Base-by-base conservation (phyloP, 129 eudicot species). In the Silybum marianum region DNA sequence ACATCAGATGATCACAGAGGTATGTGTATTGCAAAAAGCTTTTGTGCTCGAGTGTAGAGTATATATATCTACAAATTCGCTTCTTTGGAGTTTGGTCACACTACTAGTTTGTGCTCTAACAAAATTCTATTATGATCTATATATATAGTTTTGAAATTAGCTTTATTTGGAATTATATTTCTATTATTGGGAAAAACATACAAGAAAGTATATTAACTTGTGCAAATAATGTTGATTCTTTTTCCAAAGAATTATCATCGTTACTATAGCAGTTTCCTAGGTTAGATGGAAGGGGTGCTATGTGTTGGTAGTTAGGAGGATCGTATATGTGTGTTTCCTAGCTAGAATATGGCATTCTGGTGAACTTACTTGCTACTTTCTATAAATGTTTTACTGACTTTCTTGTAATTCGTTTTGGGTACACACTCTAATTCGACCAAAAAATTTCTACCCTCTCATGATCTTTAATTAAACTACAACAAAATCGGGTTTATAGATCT, bases 1-100 rank as follows among this genome's bases (percentile, higher is more conserved):
- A 67, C 81, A 80, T 76, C 89, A 90, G 78, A 87, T 88, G 90
- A 85, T 90, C 77, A 74, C 74, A n/a, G 97, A 94, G 95, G 98
- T 94, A 82, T 80, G 84, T 30, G 13, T 18, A n/a, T 30, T 26
- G 16, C 25, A 34, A 66, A 36, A 54, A 34, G 72, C 76, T 82
- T 71, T 12, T 68, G 65, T 63, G 62, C 21, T 81, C n/a, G 3
- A 44, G 3, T 32, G 54, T 44, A 81, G 22, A 40, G 40, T 42
- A n/a, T 26, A 13, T 34, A n/a, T n/a, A n/a, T n/a, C 24, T 44
- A 32, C 14, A 32, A 58, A 40, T 75, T 16, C 67, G 42, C 22
- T 76, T 10, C 38, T 73, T 6, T 71, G n/a, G 69, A n/a, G n/a
- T n/a, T n/a, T n/a, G n/a, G n/a, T 22, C 79, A 30, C 66, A 67